These are phyloP conservation scores for Hypoxylon sp. DNA, from an alignment of 2,329 filamentous ascomycete genomes.

Conservation along the genomic window DNA sequence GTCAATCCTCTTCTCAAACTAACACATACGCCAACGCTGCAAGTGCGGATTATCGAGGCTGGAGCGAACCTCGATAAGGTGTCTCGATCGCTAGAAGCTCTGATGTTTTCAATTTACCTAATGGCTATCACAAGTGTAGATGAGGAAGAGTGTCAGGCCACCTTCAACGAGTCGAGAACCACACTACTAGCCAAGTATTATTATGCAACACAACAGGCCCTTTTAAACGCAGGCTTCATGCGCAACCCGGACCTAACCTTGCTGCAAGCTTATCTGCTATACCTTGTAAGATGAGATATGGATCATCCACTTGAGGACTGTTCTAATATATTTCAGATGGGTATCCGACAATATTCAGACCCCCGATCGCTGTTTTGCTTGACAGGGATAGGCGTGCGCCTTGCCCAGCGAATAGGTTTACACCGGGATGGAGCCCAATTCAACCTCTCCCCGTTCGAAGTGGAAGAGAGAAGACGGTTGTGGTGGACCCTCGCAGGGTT, in stretches of 20 bases:
- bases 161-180: slow-evolving; percentile 68
- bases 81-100: slow-evolving; percentile 71
- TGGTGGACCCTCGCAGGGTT: slow-evolving; percentile 82
- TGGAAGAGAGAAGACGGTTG: slow-evolving; percentile 78
- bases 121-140: slow-evolving; percentile 71
- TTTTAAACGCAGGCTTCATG: slow-evolving; percentile 78
- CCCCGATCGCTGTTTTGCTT: slow-evolving; percentile 73
- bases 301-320: slow-evolving; percentile 9
- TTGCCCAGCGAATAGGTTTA: slow-evolving; percentile 78
- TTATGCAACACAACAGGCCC: slow-evolving; percentile 72
- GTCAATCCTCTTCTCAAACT: slow-evolving; percentile 79
- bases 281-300: slow-evolving; percentile 65
- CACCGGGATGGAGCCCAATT: slow-evolving; percentile 73
- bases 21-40: slow-evolving; percentile 76
- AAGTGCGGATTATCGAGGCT: slow-evolving; percentile 75
- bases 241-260: slow-evolving; percentile 75
- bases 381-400: slow-evolving; percentile 75
- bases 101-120: slow-evolving; percentile 78
- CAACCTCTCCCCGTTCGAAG: slow-evolving; percentile 70
- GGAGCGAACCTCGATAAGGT: slow-evolving; percentile 69
- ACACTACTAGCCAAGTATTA: slow-evolving; percentile 69
- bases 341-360: slow-evolving; percentile 71
- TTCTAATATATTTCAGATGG: slow-evolving; percentile 62
- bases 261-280: slow-evolving; percentile 77
- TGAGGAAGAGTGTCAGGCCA: slow-evolving; percentile 66